Conservation (phyloP, 495 filamentous ascomycete species). For the Aspergillus conjunctus region DNA sequence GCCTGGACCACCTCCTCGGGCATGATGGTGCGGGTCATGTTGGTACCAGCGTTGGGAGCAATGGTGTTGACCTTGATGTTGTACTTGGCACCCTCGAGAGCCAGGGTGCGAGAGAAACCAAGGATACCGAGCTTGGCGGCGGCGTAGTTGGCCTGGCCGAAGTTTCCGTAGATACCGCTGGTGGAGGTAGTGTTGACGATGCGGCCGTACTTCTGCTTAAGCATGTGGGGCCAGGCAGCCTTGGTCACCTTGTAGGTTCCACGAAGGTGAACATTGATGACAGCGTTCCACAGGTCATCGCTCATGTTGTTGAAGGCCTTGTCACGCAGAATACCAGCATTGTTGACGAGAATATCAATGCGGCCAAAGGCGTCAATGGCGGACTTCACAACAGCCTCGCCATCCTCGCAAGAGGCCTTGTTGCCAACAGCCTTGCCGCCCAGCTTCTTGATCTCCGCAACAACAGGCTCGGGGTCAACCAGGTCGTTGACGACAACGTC, state of each 20-base stretch:
- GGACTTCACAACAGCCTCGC: conserved; percentile 86
- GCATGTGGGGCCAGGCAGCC: conserved; percentile 96
- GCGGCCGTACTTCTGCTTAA: conserved; percentile 98
- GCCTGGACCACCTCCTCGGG: conserved; percentile 98
- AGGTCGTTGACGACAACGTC: conserved; percentile 94
- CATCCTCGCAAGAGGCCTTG: conserved; percentile 93
- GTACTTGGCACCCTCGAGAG: conserved; percentile 93
- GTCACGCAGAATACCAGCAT: conserved; percentile 95
- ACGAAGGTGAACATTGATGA: conserved; percentile 87
- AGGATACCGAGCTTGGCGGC: conserved; percentile 95
- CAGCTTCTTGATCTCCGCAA: conserved; percentile 85
- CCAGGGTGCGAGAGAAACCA: conserved; percentile 89
- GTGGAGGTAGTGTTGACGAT: conserved; percentile 96
- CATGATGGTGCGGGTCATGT: conserved; percentile 93
- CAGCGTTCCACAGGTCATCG: conserved; percentile 89
- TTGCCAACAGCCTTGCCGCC: conserved; percentile 91
- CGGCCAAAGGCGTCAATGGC: conserved; percentile 94
- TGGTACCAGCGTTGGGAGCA: conserved; percentile 94
- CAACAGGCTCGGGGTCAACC: conserved; percentile 86
- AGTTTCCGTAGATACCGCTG: conserved; percentile 98
- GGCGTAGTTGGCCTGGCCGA: conserved; percentile 97
- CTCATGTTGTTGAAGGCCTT: conserved; percentile 99
- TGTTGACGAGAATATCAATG: conserved; percentile 94
- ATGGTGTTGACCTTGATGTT: conserved; percentile 99
- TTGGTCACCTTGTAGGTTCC: conserved; percentile 98